Base-by-base conservation (phyloP, 1,139 yeast genomes). In the Candida tetrigidarum region DNA sequence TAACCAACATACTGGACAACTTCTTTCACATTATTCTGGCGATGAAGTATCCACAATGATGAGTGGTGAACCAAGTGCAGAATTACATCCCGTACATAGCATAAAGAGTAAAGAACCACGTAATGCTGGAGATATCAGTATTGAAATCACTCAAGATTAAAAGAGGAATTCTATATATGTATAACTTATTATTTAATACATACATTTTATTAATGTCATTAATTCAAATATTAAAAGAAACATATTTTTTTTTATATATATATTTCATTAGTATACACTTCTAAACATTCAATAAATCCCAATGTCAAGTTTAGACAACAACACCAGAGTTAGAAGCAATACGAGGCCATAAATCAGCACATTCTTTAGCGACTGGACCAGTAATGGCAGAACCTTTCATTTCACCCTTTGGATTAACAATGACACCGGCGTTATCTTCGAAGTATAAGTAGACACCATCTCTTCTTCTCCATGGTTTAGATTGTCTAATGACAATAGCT, bases 281-380 rank as follows among this genome's bases (percentile, higher is more conserved):
- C 36, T 32, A 32, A 30, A 28, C 18, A 8, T 12, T 27, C 6
- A 29, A 16, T 15, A 29, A 28, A n/a, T 28, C 25, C 5, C 8
- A n/a, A 22, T 8, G 28, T 41, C 22, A 28, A 11, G 10, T 30
- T 42, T 92, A 93, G 75, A 91, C 99, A 78, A 95, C 99, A 76
- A 95, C 99, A 89, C 99, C 99, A 69, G 99, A 95, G 93, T 91
- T 91, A 66, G 98, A 91, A 73, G 99, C 99, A 81, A 95, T 93
- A 86, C 99, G 92, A 76, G 99, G 99, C 99, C 99, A 95, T 78
- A 95, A 88, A 75, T 95, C 99, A 75, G 99, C 99, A 83, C 99
- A 93, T 84, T 95, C 99, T 84, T 93, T 95, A 78, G 97, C 99
- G 72, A 95, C 99, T 69, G 99, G 99, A 78, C 99, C 99, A 71